These are phyloP conservation scores for Colletotrichum zoysiae DNA, from an alignment of 2,329 filamentous ascomycete species.

Conservation along the genomic window DNA sequence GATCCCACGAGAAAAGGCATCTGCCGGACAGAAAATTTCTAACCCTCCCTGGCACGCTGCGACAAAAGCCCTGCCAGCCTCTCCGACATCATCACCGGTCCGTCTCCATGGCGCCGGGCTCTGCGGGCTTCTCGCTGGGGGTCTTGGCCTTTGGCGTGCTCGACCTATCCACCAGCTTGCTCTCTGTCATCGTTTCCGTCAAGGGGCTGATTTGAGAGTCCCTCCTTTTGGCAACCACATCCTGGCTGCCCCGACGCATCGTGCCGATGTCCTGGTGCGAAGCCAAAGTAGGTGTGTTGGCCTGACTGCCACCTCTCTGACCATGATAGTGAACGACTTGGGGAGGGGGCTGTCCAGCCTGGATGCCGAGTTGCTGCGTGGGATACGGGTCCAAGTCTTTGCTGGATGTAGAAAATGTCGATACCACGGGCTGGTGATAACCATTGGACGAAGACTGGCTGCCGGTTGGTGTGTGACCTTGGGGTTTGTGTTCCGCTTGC, in stretches of 20 bases:
- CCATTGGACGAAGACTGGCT: constrained; percentile 63
- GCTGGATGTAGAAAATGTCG: constrained; percentile 78
- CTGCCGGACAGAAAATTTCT: constrained; percentile 15
- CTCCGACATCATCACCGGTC: constrained; percentile 45
- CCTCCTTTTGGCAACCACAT: constrained; percentile 54
- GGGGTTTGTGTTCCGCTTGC: constrained; percentile 66
- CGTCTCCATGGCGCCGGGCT: constrained; percentile 44
- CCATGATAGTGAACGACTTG: constrained; percentile 77
- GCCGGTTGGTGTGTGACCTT: constrained; percentile 39
- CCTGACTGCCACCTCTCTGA: constrained; percentile 75
- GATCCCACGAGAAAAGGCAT: constrained; percentile 8
- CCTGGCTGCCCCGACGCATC: constrained; percentile 63
- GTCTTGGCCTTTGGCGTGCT: constrained; percentile 45
- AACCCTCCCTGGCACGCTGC: background rate
- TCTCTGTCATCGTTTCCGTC: constrained; percentile 54
- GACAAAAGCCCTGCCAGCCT: background rate
- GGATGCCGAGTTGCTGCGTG: constrained; percentile 72
- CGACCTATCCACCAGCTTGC: constrained; percentile 49
- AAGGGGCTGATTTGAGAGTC: constrained; percentile 54
- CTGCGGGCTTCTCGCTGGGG: constrained; percentile 42
- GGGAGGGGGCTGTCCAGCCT: constrained; percentile 72
- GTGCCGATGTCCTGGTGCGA: constrained; percentile 63
- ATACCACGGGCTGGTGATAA: constrained; percentile 77
- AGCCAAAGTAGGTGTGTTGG: constrained; percentile 71
- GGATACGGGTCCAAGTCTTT: constrained; percentile 78